These are phyloP conservation scores for Triticum turgidum DNA, from an alignment of 176 grass and related monocot species.

Conservation along the genomic window DNA sequence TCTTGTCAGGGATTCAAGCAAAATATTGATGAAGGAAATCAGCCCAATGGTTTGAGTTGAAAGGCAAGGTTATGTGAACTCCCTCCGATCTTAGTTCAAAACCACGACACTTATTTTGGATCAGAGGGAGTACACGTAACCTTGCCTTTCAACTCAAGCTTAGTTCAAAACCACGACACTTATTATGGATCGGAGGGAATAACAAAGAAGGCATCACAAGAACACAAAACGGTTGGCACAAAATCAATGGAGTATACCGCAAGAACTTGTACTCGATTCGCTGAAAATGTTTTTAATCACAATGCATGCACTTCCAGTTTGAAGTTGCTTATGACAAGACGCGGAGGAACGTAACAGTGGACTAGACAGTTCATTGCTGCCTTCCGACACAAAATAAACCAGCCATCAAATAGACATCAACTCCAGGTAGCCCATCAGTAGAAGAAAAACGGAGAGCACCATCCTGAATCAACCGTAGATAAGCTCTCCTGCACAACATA, in stretches of 20 bases:
- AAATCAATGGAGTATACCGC: background rate
- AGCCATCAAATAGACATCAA: constrained; percentile 35
- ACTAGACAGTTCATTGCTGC: constrained; percentile 37
- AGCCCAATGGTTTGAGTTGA: too few relatives aligned
- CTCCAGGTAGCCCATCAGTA: constrained; percentile 26
- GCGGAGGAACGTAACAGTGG: constrained; percentile 14
- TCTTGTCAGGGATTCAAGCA: background rate
- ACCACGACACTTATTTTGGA: too few relatives aligned
- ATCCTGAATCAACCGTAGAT: background rate
- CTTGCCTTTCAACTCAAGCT: too few relatives aligned
- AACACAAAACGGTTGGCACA: background rate
- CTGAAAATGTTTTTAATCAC: constrained; percentile 41
- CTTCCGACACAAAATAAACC: constrained; percentile 42
- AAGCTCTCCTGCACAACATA: constrained; percentile 29
- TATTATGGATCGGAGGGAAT: too few relatives aligned
- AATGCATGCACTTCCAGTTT: constrained; percentile 41
- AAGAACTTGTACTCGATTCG: constrained; percentile 11
- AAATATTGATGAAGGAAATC: background rate
- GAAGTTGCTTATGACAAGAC: constrained; percentile 53
- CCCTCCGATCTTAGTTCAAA: too few relatives aligned
- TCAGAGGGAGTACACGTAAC: too few relatives aligned
- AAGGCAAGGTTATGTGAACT: background rate
- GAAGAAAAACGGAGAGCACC: constrained; percentile 24
- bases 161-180: too few relatives aligned
- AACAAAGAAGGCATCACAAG: background rate